Evolutionary conservation across 345 rosid genomes (phyloP).

Genomic region (Eutrema japonicum): DNA sequence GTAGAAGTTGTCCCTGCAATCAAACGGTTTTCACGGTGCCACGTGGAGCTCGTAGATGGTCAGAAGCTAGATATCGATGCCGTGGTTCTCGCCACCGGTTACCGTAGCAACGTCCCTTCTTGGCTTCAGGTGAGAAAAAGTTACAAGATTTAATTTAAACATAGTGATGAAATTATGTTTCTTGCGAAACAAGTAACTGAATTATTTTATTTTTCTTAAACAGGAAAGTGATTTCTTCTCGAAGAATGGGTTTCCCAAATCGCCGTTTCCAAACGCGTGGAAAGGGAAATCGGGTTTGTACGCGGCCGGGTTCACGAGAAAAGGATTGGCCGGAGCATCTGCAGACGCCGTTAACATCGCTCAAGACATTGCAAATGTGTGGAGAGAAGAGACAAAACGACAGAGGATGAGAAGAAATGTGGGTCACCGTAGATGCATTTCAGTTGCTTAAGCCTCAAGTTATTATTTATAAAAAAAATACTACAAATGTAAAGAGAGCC

Average conservation of each 20-base stretch:
- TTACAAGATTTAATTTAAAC: neutral
- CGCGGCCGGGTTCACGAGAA: constrained; percentile 88
- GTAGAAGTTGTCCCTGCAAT: constrained; percentile 70
- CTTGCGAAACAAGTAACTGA: constrained; percentile 38
- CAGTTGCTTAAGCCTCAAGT: constrained; percentile 43
- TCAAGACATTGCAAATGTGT: constrained; percentile 68
- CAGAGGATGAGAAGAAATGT: constrained; percentile 55
- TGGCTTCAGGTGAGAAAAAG: constrained; percentile 72
- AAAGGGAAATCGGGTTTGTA: constrained; percentile 79
- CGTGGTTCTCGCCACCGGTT: constrained; percentile 78
- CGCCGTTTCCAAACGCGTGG: constrained; percentile 74
- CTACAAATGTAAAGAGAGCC: constrained; percentile 44
- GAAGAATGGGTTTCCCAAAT: constrained; percentile 66
- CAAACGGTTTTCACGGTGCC: constrained; percentile 53
- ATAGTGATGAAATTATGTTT: neutral
- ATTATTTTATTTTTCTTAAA: constrained; percentile 1
- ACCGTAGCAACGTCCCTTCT: constrained; percentile 66
- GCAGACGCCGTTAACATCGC: constrained; percentile 77
- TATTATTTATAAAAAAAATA: constrained; percentile 15
- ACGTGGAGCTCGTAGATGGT: constrained; percentile 71
- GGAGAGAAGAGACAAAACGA: constrained; percentile 79
- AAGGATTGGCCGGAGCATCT: constrained; percentile 84
- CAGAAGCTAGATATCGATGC: constrained; percentile 58
- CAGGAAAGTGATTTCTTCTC: constrained; percentile 80
- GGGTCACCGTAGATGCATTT: constrained; percentile 75